Evolutionary conservation across 345 rosid genomes (phyloP).

Genomic region (Camelina hispida): DNA sequence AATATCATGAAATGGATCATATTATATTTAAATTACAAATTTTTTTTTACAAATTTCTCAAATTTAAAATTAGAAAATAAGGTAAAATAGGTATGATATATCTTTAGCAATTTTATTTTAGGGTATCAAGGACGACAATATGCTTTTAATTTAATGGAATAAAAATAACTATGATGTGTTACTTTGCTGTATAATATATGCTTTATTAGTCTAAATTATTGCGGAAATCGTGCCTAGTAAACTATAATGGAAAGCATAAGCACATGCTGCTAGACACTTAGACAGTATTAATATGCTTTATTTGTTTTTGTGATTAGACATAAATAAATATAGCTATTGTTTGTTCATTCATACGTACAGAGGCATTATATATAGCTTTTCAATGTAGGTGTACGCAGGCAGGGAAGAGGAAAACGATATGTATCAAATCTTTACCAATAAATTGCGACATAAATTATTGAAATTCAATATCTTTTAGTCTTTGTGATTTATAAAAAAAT

Average conservation of each 20-base stretch:
- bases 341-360: slow-evolving; percentile 35
- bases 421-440: slow-evolving; percentile 39
- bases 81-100: neutral
- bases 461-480: too few species aligned
- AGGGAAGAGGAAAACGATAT: slow-evolving; percentile 38
- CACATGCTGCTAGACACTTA: slow-evolving; percentile 37
- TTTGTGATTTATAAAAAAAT: too few species aligned
- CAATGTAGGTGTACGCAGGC: slow-evolving; percentile 13
- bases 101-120: neutral
- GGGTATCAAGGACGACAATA: neutral
- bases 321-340: slow-evolving; percentile 11
- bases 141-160: slow-evolving; percentile 28
- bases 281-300: slow-evolving; percentile 24
- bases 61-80: neutral
- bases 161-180: slow-evolving; percentile 22
- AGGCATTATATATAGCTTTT: slow-evolving; percentile 41
- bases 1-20: neutral
- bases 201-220: slow-evolving; percentile 34
- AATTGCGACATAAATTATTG: slow-evolving; percentile 32
- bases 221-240: slow-evolving; percentile 43
- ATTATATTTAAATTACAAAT: too few species aligned
- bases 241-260: slow-evolving; percentile 42
- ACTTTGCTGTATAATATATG: slow-evolving; percentile 27
- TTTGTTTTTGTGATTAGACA: neutral
- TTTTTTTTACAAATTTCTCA: neutral